phyloP scores from a whole-genome alignment of 78 protist species.

The Protostelium mycophagum region DNA sequence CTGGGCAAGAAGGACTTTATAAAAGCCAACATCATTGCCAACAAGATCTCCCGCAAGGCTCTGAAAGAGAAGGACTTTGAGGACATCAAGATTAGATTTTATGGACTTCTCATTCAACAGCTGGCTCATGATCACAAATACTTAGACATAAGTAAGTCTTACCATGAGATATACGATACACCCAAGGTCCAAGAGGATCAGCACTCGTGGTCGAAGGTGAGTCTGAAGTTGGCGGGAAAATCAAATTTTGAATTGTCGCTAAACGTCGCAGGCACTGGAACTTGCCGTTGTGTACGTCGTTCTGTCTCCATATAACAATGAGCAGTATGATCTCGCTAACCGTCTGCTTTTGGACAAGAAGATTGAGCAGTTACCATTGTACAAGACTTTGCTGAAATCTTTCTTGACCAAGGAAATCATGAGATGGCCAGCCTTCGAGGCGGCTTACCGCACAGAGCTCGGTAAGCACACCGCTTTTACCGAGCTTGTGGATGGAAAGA shows the following conservation, averaged over 20 bases:
- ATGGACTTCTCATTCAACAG: slow-evolving; percentile 53
- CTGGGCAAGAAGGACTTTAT: slow-evolving; percentile 63
- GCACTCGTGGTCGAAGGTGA: neutral
- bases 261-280: slow-evolving; percentile 19
- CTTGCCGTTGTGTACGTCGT: slow-evolving; percentile 41
- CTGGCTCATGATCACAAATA: slow-evolving; percentile 27
- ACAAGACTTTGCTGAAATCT: slow-evolving; percentile 20
- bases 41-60: slow-evolving; percentile 58
- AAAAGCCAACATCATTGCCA: slow-evolving; percentile 53
- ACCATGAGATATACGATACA: slow-evolving; percentile 67
- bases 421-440: slow-evolving; percentile 47
- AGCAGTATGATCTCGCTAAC: slow-evolving; percentile 63
- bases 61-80: slow-evolving; percentile 36
- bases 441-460: slow-evolving; percentile 14
- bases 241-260: neutral
- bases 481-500: slow-evolving; percentile 7
- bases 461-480: slow-evolving; percentile 9
- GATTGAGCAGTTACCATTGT: slow-evolving; percentile 46
- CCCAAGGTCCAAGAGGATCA: slow-evolving; percentile 51
- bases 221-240: neutral
- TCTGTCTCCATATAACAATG: slow-evolving; percentile 50
- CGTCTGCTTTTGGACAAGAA: slow-evolving; percentile 29
- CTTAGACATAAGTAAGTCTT: slow-evolving; percentile 64
- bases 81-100: slow-evolving; percentile 54
- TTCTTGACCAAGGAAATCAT: slow-evolving; percentile 44